Conservation (phyloP, 2,329 filamentous ascomycete genomes). For the Aspergillus oerlinghausenensis region DNA sequence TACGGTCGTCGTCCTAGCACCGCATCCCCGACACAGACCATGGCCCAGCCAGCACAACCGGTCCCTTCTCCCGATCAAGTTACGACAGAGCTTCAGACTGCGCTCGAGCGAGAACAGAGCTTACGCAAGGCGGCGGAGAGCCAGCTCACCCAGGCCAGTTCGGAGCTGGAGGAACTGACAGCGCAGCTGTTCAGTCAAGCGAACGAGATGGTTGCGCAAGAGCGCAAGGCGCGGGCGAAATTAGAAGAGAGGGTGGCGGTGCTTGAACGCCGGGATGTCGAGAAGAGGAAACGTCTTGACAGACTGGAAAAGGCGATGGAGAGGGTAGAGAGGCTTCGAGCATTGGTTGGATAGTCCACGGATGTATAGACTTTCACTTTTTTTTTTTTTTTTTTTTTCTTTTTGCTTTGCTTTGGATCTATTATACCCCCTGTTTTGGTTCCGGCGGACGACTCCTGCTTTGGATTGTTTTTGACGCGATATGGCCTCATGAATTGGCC, state of each 20-base stretch:
- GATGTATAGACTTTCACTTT: neutral
- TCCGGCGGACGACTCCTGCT: neutral
- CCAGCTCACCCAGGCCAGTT: constrained; percentile 50
- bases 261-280: constrained; percentile 43
- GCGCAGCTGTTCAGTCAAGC: constrained; percentile 59
- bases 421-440: constrained; percentile 4
- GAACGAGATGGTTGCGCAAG: constrained; percentile 62
- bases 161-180: constrained; percentile 59
- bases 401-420: neutral
- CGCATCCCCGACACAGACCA: constrained; percentile 20
- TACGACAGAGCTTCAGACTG: constrained; percentile 46
- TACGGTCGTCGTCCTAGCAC: constrained; percentile 36
- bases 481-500: constrained; percentile 10
- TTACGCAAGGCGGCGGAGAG: constrained; percentile 55
- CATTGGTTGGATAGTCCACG: constrained; percentile 43
- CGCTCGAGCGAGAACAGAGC: constrained; percentile 51
- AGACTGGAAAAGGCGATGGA: constrained; percentile 53
- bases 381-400: constrained; percentile 1
- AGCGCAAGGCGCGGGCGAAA: constrained; percentile 54
- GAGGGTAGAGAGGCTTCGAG: constrained; percentile 55
- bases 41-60: constrained; percentile 9
- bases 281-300: constrained; percentile 50
- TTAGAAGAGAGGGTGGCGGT: constrained; percentile 45
- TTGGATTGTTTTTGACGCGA: constrained; percentile 9
- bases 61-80: constrained; percentile 22